phyloP scores from a whole-genome alignment of 192 early-diverging fungal genomes.

The Oehlia diaphana region DNA sequence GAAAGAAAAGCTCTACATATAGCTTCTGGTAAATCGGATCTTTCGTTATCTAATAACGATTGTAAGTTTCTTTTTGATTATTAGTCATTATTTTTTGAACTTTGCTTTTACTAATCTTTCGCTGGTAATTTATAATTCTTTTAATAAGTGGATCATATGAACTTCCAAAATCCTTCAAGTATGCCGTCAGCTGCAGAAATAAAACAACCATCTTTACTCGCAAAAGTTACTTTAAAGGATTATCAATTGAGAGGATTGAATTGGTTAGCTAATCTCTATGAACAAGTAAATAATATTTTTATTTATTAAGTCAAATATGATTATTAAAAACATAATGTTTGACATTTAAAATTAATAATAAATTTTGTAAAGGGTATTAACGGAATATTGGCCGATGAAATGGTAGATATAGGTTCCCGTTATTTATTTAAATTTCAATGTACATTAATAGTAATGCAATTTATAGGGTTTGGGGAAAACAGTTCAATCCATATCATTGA shows the following conservation, averaged over 20 bases:
- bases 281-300: slow-evolving; percentile 47
- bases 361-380: slow-evolving; percentile 65
- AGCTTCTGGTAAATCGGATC: slow-evolving; percentile 36
- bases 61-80: slow-evolving; percentile 34
- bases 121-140: not conserved
- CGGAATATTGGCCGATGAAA: slow-evolving; percentile 88
- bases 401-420: slow-evolving; percentile 45
- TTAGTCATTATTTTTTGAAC: not conserved
- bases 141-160: slow-evolving; percentile 69
- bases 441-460: not conserved
- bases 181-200: slow-evolving; percentile 70
- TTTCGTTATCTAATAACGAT: slow-evolving; percentile 45
- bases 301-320: not conserved
- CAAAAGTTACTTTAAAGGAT: slow-evolving; percentile 76
- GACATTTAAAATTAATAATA: not conserved
- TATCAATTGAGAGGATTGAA: slow-evolving; percentile 84
- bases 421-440: not conserved
- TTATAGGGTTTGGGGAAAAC: slow-evolving; percentile 76
- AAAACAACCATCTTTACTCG: slow-evolving; percentile 82
- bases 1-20: slow-evolving; percentile 39
- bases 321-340: not conserved
- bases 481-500: slow-evolving; percentile 86
- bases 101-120: not conserved
- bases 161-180: slow-evolving; percentile 81
- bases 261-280: slow-evolving; percentile 85